phyloP scores from a whole-genome alignment of 768 basidiomycete species.

The Mycena floridula region DNA sequence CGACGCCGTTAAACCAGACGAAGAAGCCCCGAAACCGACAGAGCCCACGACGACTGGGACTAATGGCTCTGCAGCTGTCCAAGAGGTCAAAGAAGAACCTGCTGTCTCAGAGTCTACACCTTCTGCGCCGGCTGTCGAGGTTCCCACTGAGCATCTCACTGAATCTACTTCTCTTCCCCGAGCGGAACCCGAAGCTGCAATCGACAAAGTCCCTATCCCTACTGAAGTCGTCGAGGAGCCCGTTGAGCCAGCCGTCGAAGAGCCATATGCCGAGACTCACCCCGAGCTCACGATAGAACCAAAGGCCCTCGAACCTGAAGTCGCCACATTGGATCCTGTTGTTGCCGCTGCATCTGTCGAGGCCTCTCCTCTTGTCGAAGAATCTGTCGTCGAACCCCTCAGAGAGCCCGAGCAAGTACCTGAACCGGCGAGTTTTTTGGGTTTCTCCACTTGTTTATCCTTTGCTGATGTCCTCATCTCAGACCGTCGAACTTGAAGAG shows the following conservation, averaged over 20 bases:
- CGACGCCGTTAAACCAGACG: no score
- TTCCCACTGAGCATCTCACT: background rate
- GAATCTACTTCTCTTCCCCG: constrained; percentile 2
- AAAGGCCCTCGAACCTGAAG: background rate
- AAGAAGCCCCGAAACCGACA: no score
- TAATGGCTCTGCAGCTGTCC: constrained; percentile 7
- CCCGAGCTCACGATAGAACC: constrained; percentile 1
- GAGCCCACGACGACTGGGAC: constrained; percentile 11
- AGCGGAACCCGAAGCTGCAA: constrained; percentile 4
- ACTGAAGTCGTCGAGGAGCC: background rate
- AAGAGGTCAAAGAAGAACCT: constrained; percentile 4
- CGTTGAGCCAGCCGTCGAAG: background rate
- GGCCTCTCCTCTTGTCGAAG: constrained; percentile 1
- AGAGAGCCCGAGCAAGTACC: background rate
- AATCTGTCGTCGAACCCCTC: background rate
- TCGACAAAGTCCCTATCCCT: background rate
- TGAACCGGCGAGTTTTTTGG: background rate
- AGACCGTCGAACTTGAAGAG: background rate
- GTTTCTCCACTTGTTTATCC: background rate
- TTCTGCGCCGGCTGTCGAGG: constrained; percentile 7
- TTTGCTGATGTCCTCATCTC: background rate
- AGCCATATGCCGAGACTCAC: background rate
- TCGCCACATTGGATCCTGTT: no score
- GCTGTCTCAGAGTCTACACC: background rate
- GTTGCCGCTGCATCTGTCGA: no score